Base-by-base conservation (phyloP, 176 grass and related monocot genomes). In the Thinopyrum elongatum region DNA sequence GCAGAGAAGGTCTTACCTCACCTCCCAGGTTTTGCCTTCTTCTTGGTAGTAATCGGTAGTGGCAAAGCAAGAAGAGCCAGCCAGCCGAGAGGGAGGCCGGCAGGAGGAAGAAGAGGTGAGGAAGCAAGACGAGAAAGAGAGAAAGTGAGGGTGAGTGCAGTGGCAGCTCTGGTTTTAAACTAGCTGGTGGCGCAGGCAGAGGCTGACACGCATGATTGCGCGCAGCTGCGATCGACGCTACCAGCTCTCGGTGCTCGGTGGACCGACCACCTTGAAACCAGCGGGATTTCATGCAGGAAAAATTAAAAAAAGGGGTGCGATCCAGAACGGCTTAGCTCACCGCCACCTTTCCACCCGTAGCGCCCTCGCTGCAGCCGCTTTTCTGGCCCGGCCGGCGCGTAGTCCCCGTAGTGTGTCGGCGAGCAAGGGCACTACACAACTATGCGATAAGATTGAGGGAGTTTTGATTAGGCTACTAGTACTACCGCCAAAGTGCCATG, bases 1-100 rank as follows among this genome's bases (percentile, higher is more conserved):
- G 17, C 59, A 64, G n/a, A 5, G 69, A 65, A 67, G 34, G 42
- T 41, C 58, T 65, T 77, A 88, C 79, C 87, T 93, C 93, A 78
- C 80, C 78, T 71, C 36, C 9, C n/a, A 13, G 58, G 61, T 3
- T 69, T 51, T 26, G 64, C 55, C 84, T 60, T 70, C 78, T 76
- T 26, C 77, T 15, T 35, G 27, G 33, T 58, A 0, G 53, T 8
- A 7, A 8, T 4, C 41, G 39, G 1, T 25, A 9, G 51, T 27
- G 61, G 82, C 44, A 26, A 71, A 85, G 87, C 58, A 75, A 44
- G 34, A 21, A 35, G 27, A 15, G 36, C 16, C 19, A 58, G 53
- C 19, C 53, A 58, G 53, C 16, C 11, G 6, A 69, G 5, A 22
- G 10, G 60, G 7, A 67, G 22, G 35, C 51, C 29, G 31, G 73